A percentile compares a stretch with the other conserved stretches of the same genome.
Conservation (phyloP, 2,329 filamentous ascomycete genomes). For the Shiraia sp. region DNA sequence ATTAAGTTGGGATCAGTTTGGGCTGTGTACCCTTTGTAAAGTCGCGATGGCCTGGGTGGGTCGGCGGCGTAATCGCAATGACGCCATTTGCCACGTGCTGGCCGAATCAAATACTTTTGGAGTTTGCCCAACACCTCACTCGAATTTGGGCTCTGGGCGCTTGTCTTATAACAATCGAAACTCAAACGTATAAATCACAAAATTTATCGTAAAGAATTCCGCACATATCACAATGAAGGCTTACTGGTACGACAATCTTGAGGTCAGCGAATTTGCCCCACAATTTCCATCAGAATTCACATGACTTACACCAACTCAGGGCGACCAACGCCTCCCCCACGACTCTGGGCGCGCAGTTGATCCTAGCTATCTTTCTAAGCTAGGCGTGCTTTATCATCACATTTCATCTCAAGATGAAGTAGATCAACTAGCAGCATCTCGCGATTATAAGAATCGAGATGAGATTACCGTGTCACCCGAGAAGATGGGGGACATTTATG, state of each 20-base stretch:
- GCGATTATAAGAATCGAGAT: constrained; percentile 92
- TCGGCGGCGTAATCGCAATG: constrained; percentile 34
- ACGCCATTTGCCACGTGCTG: constrained; percentile 30
- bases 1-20: background rate
- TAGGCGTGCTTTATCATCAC: constrained; percentile 81
- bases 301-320: constrained; percentile 56
- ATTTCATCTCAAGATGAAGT: constrained; percentile 67
- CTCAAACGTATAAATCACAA: background rate
- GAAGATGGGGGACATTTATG: constrained; percentile 84
- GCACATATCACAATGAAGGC: constrained; percentile 61
- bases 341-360: constrained; percentile 76
- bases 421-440: constrained; percentile 71
- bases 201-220: background rate
- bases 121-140: constrained; percentile 11
- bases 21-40: too few relatives aligned
- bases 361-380: constrained; percentile 65
- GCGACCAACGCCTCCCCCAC: constrained; percentile 90
- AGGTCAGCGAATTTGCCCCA: constrained; percentile 47
- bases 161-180: constrained; percentile 2
- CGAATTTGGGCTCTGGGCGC: too few relatives aligned
- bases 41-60: constrained; percentile 1
- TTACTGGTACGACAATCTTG: constrained; percentile 71
- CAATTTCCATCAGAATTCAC: constrained; percentile 4
- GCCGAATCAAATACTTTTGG: constrained; percentile 16
- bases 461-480: constrained; percentile 86